Base-by-base conservation (phyloP, 768 basidiomycete genomes). In the Coprinopsis strossmayeri region DNA sequence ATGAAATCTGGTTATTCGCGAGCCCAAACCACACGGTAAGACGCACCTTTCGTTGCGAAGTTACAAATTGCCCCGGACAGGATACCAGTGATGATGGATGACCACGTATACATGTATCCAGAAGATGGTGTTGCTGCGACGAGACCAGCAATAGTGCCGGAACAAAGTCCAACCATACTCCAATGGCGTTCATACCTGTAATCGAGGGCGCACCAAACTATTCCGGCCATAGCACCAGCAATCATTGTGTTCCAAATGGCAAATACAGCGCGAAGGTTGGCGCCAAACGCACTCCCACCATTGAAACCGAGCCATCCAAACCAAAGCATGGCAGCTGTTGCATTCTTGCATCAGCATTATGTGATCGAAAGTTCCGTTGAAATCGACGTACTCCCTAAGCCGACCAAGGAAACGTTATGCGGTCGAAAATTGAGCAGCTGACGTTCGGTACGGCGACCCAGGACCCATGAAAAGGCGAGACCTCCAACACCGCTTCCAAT, bases 281-380 rank as follows among this genome's bases (percentile, higher is more conserved):
- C 89, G 24, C 87, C 87, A 56, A 90, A 88, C 2, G 90, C 87
- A 49, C 84, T 87, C 21, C 91, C 91, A 41, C 87, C 91, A 67
- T 93, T 94, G 74, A 92, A 91, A n/a, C 86, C 88, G 49, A 84
- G 67, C 82, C 82, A 90, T 37, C 90, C 89, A 61, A 93, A 86
- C 87, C 86, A 91, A 46, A 91, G 80, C 54, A 92, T 76, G 56
- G 82, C 86, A 7, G 87, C 71, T 71, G 48, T 37, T 27, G 40
- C 44, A 9, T 41, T 23, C 23, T 15, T 32, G 7, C 30, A 32
- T 32, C 30, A 32, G 15, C 30, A 7, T 32, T 7, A 15, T 32
- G 7, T 32, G 9, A 15, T 7, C 15, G 30, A 32, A 32, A 45
- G 27, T 51, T 28, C 34, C 43, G 17, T n/a, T 13, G 12, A 30